Percentiles rank a stretch among this genome's conserved stretches.
These are phyloP conservation scores for Candida silvicultrix DNA, from an alignment of 805 yeast species.

Conservation along the genomic window DNA sequence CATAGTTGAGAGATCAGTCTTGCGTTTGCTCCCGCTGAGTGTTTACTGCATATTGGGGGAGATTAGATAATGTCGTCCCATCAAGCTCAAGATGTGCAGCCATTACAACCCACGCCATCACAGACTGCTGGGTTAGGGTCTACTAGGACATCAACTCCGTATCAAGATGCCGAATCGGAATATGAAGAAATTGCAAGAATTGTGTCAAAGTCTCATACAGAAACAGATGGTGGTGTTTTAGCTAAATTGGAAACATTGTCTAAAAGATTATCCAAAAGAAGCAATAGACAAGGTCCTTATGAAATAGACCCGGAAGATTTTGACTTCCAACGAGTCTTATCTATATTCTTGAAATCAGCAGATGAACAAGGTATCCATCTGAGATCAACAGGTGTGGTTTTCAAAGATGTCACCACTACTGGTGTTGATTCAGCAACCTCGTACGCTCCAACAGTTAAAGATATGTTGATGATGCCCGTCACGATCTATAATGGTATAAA, in stretches of 20 bases:
- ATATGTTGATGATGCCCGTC: constrained; percentile 27
- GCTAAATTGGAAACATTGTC: not conserved
- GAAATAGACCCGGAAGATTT: constrained; percentile 25
- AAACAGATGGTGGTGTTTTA: constrained; percentile 8
- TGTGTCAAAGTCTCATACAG: constrained; percentile 6
- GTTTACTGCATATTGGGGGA: not conserved
- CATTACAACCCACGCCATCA: not conserved
- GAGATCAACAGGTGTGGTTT: constrained; percentile 36
- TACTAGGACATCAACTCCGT: not conserved
- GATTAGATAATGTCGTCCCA: not conserved
- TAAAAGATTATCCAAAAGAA: not conserved
- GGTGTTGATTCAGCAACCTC: constrained; percentile 35
- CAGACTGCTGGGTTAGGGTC: not conserved
- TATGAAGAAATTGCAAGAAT: constrained; percentile 9
- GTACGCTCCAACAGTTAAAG: constrained; percentile 33
- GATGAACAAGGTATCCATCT: constrained; percentile 38
- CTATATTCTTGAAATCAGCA: constrained; percentile 31
- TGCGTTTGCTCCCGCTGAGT: not conserved
- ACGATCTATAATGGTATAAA: constrained; percentile 26
- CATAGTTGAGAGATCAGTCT: no score
- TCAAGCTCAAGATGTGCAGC: not conserved
- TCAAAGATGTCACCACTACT: constrained; percentile 27
- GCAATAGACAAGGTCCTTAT: not conserved
- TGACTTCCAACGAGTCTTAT: constrained; percentile 31
- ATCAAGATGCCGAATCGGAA: not conserved